Evolutionary conservation across 345 rosid species (phyloP).

Genomic region (Melaleuca alternifolia): DNA sequence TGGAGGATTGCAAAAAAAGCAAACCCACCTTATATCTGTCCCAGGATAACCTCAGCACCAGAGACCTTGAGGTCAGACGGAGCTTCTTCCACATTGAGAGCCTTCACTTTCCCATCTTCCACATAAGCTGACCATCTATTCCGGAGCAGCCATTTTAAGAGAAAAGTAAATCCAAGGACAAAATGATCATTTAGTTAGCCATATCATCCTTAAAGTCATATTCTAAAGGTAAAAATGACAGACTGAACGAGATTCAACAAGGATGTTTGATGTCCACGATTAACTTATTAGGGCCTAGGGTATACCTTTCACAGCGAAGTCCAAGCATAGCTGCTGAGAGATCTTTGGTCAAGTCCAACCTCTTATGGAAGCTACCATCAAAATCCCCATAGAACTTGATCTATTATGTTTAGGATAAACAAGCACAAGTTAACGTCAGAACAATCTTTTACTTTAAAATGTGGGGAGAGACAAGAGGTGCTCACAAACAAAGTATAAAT

Average conservation of each 20-base stretch:
- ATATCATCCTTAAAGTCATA: background rate
- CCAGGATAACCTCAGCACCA: constrained; percentile 63
- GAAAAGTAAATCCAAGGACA: background rate
- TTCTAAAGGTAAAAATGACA: background rate
- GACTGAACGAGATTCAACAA: background rate
- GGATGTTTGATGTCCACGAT: no score
- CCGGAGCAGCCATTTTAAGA: background rate
- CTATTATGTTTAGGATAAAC: constrained; percentile 7
- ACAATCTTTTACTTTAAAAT: background rate
- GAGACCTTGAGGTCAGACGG: constrained; percentile 87
- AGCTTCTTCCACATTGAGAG: constrained; percentile 70
- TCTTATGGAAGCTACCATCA: constrained; percentile 79
- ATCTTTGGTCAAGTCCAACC: constrained; percentile 75
- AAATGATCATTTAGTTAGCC: background rate
- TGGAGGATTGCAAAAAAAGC: background rate
- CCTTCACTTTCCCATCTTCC: constrained; percentile 76
- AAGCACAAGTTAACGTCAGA: background rate
- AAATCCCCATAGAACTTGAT: constrained; percentile 88
- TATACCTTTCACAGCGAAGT: constrained; percentile 66
- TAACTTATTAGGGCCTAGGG: no score
- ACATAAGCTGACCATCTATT: constrained; percentile 83
- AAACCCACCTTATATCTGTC: constrained; percentile 35
- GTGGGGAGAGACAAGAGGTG: background rate
- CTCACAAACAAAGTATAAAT: no score
- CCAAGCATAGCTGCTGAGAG: constrained; percentile 85